Base-by-base conservation (phyloP, 176 grass and related monocot genomes). In the Guadua angustifolia region DNA sequence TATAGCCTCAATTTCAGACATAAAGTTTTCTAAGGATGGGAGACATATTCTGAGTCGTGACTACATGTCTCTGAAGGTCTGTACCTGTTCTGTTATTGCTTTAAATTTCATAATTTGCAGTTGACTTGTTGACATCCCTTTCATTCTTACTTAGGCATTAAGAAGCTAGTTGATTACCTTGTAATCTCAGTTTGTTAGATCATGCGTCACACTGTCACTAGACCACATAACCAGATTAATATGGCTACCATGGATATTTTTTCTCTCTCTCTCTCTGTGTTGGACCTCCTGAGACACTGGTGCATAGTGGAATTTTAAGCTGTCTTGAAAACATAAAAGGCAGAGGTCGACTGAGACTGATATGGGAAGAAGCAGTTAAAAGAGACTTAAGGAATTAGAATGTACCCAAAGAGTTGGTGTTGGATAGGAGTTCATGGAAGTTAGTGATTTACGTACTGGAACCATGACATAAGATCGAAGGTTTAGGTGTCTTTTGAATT, bases 41-140 rank as follows among this genome's bases (percentile, higher is more conserved):
- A 91, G 93, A 29, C 87, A 95, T 81, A 98, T 98, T 86, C 85
- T 98, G 29, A 98, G 95, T 87, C 95, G 93, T 65, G 95, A 98
- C 79, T 98, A 95, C 80, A 98, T 98, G 95, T 95, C 89, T 79
- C 83, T 98, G 60, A 98, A 98, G 95, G 95, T 97, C 67, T 75
- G 24, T 76, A 38, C 26, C 25, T 83, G 62, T 79, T 81, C 17
- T 75, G 33, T 55, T 79, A 53, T 29, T 33, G 19, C 61, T 66
- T 35, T 69, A 43, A 61, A 44, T 15, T 74, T 40, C 79, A 77
- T 75, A n/a, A 78, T 87, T 35, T 38, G 9, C 57, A 73, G 3
- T 58, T 82, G 22, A 77, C 46, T 42, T 76, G 24, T 68, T 35
- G 60, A 29, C 3, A 24, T 33, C 21, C 52, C 51, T 65, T 66